These are phyloP conservation scores for Ramaria rubella DNA, from an alignment of 768 basidiomycete species.

Conservation along the genomic window DNA sequence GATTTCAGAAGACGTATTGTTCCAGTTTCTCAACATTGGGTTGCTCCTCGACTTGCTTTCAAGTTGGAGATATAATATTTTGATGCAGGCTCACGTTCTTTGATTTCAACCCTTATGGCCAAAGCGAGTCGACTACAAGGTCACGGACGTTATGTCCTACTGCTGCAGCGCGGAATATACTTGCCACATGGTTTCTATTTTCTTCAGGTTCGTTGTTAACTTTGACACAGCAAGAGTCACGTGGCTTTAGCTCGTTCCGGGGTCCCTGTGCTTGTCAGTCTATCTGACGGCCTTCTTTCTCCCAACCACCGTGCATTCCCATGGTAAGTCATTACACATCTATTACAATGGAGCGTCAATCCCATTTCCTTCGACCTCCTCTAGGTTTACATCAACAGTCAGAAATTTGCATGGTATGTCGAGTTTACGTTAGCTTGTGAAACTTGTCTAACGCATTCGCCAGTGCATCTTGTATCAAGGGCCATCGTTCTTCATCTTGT, in stretches of 20 bases:
- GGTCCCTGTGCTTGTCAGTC: neutral
- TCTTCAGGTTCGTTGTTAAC: no score
- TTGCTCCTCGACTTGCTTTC: no score
- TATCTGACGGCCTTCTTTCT: neutral
- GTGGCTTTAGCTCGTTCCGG: neutral
- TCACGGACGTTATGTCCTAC: no score
- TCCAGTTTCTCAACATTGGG: no score
- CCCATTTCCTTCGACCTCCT: neutral
- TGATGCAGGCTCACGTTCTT: no score
- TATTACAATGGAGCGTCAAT: neutral
- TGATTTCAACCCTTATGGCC: no score
- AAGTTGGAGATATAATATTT: no score
- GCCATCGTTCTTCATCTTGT: conserved; percentile 86
- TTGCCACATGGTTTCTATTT: no score
- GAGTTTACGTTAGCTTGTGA: neutral
- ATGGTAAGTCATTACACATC: neutral
- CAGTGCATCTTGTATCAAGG: conserved; percentile 92
- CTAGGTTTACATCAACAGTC: conserved; percentile 68
- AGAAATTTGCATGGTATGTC: conserved; percentile 66
- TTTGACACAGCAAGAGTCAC: no score
- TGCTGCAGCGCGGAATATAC: no score
- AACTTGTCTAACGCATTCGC: neutral
- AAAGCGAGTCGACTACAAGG: no score
- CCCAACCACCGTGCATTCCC: neutral
- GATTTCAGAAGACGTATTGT: no score